Percentiles rank a stretch among this genome's conserved stretches.
These are phyloP conservation scores for Fusarium xylarioides DNA, from an alignment of 2,329 filamentous ascomycete genomes.

Conservation along the genomic window DNA sequence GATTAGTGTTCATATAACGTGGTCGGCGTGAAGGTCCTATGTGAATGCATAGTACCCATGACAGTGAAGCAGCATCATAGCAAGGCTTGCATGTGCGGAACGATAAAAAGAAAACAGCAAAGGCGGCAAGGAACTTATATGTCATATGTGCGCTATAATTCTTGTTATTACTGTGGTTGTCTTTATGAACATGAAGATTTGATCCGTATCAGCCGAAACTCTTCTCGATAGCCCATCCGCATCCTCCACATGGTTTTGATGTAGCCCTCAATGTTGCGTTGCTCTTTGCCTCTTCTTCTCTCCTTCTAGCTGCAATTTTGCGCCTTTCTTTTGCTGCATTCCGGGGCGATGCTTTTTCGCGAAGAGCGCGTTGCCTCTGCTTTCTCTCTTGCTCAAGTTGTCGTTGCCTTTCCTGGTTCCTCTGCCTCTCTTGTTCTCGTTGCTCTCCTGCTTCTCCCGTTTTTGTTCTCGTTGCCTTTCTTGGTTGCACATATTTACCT, in stretches of 20 bases:
- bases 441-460: not conserved
- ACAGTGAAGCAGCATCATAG: constrained; percentile 2
- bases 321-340: constrained; percentile 42
- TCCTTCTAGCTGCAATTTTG: constrained; percentile 42
- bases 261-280: constrained; percentile 40
- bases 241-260: constrained; percentile 52
- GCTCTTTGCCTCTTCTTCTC: constrained; percentile 49
- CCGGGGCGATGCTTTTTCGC: constrained; percentile 37
- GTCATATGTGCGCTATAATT: constrained; percentile 51
- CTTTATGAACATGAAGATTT: not conserved
- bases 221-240: constrained; percentile 52
- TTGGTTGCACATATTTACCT: no score
- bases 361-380: not conserved
- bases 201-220: constrained; percentile 53
- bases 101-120: not conserved
- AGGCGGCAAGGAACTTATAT: constrained; percentile 46
- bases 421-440: not conserved
- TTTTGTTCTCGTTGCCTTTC: not conserved
- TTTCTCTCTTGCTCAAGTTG: not conserved
- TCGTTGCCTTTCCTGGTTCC: not conserved
- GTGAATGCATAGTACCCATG: constrained; percentile 21
- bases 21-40: not conserved
- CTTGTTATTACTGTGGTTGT: constrained; percentile 36
- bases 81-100: not conserved
- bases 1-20: constrained; percentile 15